Percentiles rank a stretch among this genome's conserved stretches.
phyloP scores from a whole-genome alignment of 2,329 filamentous ascomycete genomes.

The Venturia effusa region DNA sequence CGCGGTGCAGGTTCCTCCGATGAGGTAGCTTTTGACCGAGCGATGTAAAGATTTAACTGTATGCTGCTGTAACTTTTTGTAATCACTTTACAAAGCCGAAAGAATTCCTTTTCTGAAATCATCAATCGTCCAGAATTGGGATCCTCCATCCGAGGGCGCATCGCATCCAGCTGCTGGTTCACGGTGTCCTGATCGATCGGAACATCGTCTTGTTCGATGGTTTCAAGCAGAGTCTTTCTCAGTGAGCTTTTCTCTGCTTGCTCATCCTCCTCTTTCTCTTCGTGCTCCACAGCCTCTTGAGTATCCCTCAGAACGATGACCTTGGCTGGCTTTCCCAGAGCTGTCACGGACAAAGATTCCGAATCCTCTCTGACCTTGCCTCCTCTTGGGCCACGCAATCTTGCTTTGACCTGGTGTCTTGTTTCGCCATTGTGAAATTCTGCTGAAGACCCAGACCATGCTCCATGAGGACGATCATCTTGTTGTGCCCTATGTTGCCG shows the following conservation, averaged over 20 bases:
- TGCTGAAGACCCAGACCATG: neutral
- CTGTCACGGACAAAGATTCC: constrained; percentile 20
- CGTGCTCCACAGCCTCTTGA: neutral
- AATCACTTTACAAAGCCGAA: neutral
- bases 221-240: neutral
- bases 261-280: neutral
- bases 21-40: neutral
- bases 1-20: neutral
- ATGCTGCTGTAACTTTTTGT: neutral
- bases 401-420: constrained; percentile 12
- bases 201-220: neutral
- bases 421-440: neutral
- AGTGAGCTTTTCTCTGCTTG: neutral
- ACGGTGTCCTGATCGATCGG: neutral
- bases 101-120: neutral
- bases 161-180: constrained; percentile 6
- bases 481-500: neutral
- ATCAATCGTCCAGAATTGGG: neutral
- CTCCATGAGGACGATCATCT: neutral
- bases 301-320: constrained; percentile 25
- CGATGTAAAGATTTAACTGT: neutral
- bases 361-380: constrained; percentile 20
- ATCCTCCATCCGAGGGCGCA: neutral
- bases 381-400: constrained; percentile 17
- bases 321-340: constrained; percentile 24